Evolutionary conservation across 2,329 filamentous ascomycete species (phyloP), one percentile per base, ranked within the genome.

Genomic region (Verticillium longisporum): DNA sequence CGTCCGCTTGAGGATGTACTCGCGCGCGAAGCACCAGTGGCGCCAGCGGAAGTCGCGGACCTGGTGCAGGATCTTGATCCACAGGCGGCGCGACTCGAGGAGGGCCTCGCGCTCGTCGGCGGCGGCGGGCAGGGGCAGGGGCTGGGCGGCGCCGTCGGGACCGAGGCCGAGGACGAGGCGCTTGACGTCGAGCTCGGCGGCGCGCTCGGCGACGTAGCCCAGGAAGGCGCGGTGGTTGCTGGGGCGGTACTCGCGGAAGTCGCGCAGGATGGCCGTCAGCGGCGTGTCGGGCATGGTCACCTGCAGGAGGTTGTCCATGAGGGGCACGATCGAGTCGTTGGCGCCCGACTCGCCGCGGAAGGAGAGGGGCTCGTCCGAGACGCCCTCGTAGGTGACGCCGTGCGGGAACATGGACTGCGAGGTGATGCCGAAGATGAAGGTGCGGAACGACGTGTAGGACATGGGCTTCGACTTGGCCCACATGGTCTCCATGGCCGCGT

Each of bases 401-500:
- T 93, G 80, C 9, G 93, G 93, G 75, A 97, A 97, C 92, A 97
- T 97, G 69, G 87, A 88, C 76, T 97, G 93, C 56, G 86, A 89
- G 1, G 92, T 96, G 75, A 97, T 97, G 68, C 94, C 94, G 71
- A 97, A 97, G 78, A 97, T 97, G 80, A 97, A 97, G 11, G 94
- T 96, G 50, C 93, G 89, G 84, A 97, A 97, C 67, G 85, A 89
- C 62, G 90, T 91, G 77, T 97, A 97, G 66, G 92, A 86, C 18
- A 83, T 82, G 2, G 93, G 93, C 68, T 90, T 90, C 61, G 90
- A 95, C 74, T 92, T 91, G 63, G 83, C 83, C 94, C 93, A 97
- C 94, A 98, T 98, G 31, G 79, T 83, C 72, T 95, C 91, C 91
- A 96, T 96, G 64, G 88, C 87, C 36, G 76, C 78, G 73, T 95